These are phyloP conservation scores for Colletotrichum tanaceti DNA, from an alignment of 2,329 filamentous ascomycete species.

Conservation along the genomic window DNA sequence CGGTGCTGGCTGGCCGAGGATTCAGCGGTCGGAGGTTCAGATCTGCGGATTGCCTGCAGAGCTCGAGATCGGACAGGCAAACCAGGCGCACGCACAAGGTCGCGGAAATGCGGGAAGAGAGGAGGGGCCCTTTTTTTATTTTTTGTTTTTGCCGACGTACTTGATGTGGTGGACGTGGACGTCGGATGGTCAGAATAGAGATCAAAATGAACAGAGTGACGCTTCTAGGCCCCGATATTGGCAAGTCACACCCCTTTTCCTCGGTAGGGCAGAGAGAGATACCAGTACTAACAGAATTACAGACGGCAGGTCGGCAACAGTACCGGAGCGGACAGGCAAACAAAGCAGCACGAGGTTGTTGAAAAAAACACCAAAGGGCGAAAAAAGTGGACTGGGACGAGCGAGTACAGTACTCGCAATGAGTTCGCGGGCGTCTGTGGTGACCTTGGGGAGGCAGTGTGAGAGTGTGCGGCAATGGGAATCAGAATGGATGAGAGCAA, in stretches of 20 bases:
- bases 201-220: neutral
- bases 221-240: constrained; percentile 7
- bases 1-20: neutral
- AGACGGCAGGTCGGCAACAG: constrained; percentile 11
- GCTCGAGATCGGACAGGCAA: constrained; percentile 21
- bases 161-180: constrained; percentile 2
- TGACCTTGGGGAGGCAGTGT: neutral
- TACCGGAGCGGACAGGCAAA: neutral
- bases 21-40: constrained; percentile 18
- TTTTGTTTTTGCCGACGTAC: constrained; percentile 2
- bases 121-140: constrained; percentile 9
- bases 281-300: neutral
- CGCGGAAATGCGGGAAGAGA: constrained; percentile 27
- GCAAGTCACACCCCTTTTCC: constrained; percentile 2
- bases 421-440: neutral
- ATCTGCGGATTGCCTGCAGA: constrained; percentile 35
- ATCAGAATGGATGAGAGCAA: neutral
- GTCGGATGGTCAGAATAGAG: constrained; percentile 5
- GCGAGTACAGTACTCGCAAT: neutral
- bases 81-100: constrained; percentile 4
- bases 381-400: constrained; percentile 4
- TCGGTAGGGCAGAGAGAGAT: neutral
- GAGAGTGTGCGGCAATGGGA: neutral
- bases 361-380: neutral
- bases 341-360: neutral